A percentile compares a stretch with the other conserved stretches of the same genome.
Conservation (phyloP, 2,329 filamentous ascomycete species). For the Berkeleyomyces basicola region DNA sequence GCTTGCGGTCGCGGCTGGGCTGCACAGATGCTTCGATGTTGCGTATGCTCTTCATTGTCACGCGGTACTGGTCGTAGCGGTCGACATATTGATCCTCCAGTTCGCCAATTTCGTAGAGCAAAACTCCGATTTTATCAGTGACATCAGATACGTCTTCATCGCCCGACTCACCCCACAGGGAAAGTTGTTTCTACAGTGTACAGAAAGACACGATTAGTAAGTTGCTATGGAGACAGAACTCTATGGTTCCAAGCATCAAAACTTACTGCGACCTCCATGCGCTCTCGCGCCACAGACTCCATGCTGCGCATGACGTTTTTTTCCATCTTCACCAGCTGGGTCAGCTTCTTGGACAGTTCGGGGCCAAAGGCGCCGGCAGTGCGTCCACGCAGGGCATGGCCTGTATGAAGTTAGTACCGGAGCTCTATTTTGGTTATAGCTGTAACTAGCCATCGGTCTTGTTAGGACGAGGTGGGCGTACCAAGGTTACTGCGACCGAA, state of each 20-base stretch:
- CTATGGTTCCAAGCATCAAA: neutral
- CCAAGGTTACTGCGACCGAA: constrained; percentile 77
- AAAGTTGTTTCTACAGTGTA: constrained; percentile 73
- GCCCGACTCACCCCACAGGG: constrained; percentile 86
- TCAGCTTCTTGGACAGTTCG: constrained; percentile 93
- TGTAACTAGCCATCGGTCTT: neutral
- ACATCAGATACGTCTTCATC: constrained; percentile 98
- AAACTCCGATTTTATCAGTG: constrained; percentile 93
- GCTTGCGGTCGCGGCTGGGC: constrained; percentile 96
- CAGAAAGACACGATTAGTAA: neutral
- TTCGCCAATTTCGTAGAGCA: constrained; percentile 97
- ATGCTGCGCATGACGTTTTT: constrained; percentile 99
- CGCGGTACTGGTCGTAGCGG: constrained; percentile 96
- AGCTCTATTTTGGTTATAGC: neutral
- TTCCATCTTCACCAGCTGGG: constrained; percentile 98
- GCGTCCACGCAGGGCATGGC: constrained; percentile 54
- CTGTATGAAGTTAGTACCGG: constrained; percentile 20
- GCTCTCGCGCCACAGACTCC: constrained; percentile 84
- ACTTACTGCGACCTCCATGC: constrained; percentile 95
- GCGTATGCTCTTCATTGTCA: constrained; percentile 97
- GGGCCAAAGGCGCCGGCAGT: constrained; percentile 62
- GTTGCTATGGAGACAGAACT: neutral
- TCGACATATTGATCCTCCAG: constrained; percentile 97
- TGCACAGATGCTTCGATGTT: constrained; percentile 98
- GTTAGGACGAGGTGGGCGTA: constrained; percentile 31